Conservation (phyloP, 2,329 filamentous ascomycete genomes). For the Aspergillus sp. region DNA sequence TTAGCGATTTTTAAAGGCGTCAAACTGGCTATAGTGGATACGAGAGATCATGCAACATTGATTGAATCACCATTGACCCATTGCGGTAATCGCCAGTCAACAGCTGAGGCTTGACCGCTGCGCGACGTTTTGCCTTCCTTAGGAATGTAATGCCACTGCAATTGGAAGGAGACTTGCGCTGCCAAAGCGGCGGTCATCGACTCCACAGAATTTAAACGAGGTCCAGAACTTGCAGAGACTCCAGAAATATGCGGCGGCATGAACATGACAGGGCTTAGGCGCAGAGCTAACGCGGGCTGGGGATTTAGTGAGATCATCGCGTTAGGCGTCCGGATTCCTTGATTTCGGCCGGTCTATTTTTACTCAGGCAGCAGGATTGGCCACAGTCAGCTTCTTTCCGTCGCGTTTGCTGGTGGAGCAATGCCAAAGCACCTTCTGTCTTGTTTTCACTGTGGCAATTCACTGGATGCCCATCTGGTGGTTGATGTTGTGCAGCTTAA, state of each 20-base stretch:
- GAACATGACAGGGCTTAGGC: constrained; percentile 1
- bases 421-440: not conserved
- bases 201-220: too few species aligned
- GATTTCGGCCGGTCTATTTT: constrained; percentile 4
- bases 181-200: too few species aligned
- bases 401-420: not conserved
- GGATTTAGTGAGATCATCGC: constrained; percentile 1
- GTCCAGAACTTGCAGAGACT: too few species aligned
- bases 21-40: not conserved
- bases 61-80: too few species aligned
- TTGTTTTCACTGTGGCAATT: not conserved
- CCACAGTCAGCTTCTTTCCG: not conserved
- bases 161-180: too few species aligned
- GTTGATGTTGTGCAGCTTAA: not conserved
- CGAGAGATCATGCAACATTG: too few species aligned
- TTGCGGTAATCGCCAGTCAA: too few species aligned
- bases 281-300: not conserved
- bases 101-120: too few species aligned
- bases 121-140: too few species aligned
- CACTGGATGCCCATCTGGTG: not conserved
- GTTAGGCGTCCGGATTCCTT: constrained; percentile 3
- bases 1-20: not conserved
- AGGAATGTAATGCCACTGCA: too few species aligned
- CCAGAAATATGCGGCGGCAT: not conserved
- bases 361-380: constrained; percentile 7